Evolutionary conservation across 2,329 filamentous ascomycete species (phyloP).

Genomic region (Xylariaceae sp.): DNA sequence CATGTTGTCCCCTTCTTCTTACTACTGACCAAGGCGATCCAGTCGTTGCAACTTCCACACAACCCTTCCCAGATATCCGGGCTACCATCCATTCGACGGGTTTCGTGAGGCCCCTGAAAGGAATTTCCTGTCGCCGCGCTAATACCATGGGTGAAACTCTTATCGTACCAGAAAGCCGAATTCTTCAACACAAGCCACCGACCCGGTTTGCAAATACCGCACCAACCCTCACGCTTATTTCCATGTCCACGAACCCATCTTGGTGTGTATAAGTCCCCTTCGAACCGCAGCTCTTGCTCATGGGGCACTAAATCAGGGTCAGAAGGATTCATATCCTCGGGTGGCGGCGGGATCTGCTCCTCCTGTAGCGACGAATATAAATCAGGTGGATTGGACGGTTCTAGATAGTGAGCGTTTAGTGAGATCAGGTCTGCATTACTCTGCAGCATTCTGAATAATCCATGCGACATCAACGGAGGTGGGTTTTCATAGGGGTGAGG

Average conservation of each 20-base stretch:
- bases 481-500: conserved; percentile 54
- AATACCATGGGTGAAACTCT: conserved; percentile 83
- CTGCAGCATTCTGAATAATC: conserved; percentile 67
- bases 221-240: conserved; percentile 86
- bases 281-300: conserved; percentile 73
- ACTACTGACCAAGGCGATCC: conserved; percentile 75
- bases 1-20: conserved; percentile 92
- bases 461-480: conserved; percentile 62
- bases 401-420: conserved; percentile 64
- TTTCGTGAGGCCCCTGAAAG: conserved; percentile 72
- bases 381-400: conserved; percentile 70
- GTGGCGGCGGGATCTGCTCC: conserved; percentile 66
- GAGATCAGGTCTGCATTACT: conserved; percentile 67
- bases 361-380: conserved; percentile 70
- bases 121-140: conserved; percentile 73
- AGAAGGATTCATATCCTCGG: conserved; percentile 74
- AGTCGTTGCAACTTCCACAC: conserved; percentile 72
- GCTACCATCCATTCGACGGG: conserved; percentile 71
- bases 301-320: conserved; percentile 72
- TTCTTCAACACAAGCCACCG: conserved; percentile 86
- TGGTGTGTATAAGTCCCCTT: conserved; percentile 77
- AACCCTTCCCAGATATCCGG: conserved; percentile 77
- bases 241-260: conserved; percentile 80
- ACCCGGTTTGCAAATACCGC: conserved; percentile 79
- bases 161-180: conserved; percentile 90